Conservation (phyloP, 1,284 basidiomycete species). For the Apiotrichum siamense region DNA sequence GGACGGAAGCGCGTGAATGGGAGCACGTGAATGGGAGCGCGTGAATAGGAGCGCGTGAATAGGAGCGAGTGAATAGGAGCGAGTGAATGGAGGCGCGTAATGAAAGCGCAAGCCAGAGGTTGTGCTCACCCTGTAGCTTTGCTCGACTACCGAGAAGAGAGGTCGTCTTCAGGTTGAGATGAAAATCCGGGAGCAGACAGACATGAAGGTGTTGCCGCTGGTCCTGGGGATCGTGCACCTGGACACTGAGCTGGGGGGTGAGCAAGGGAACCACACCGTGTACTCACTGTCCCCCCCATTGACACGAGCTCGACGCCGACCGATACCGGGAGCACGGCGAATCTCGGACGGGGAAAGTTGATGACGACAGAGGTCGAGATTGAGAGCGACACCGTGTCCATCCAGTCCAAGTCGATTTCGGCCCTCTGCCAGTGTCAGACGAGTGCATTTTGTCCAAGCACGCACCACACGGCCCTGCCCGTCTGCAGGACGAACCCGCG, state of each 20-base stretch:
- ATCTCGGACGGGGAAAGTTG: conserved; percentile 54
- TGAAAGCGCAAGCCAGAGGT: too few species aligned
- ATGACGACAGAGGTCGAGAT: conserved; percentile 54
- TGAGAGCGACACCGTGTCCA: conserved; percentile 51
- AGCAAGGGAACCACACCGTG: conserved; percentile 6
- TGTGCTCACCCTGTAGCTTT: conserved; percentile 52
- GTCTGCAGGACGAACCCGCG: conserved; percentile 53
- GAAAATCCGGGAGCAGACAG: conserved; percentile 55
- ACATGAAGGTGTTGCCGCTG: conserved; percentile 49
- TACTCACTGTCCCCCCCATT: conserved; percentile 52
- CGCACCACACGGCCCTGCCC: conserved; percentile 51
- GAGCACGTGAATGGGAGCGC: too few species aligned
- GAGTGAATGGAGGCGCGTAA: too few species aligned
- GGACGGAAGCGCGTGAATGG: too few species aligned
- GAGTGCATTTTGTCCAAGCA: background rate
- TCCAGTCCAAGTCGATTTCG: conserved; percentile 55
- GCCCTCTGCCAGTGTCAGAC: conserved; percentile 46
- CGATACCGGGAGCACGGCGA: conserved; percentile 54
- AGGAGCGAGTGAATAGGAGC: too few species aligned
- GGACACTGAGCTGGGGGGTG: conserved; percentile 34
- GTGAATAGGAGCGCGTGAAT: too few species aligned
- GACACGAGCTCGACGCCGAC: conserved; percentile 53
- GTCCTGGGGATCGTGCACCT: conserved; percentile 36
- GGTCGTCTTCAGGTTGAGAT: conserved; percentile 52
- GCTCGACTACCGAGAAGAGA: conserved; percentile 54